phyloP scores from a whole-genome alignment of 768 basidiomycete species.

The Leccinum broughii region DNA sequence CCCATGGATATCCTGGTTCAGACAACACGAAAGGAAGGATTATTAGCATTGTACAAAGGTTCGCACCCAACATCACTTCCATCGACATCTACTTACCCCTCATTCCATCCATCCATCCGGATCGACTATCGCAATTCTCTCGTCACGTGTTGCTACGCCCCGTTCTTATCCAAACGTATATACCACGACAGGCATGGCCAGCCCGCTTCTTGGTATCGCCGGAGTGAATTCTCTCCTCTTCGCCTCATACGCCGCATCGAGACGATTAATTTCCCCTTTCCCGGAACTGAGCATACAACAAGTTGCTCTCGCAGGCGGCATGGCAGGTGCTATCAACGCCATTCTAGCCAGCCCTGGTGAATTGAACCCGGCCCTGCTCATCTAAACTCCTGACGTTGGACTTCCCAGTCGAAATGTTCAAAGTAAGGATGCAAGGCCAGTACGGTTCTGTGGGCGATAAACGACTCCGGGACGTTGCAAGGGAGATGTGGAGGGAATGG shows the following conservation, averaged over 20 bases:
- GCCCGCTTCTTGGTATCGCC: constrained; percentile 88
- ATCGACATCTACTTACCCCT: not conserved
- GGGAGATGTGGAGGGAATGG: constrained; percentile 85
- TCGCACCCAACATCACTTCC: constrained; percentile 1
- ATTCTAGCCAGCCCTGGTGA: constrained; percentile 87
- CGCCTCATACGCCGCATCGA: constrained; percentile 81
- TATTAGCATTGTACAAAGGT: constrained; percentile 96
- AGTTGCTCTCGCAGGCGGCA: constrained; percentile 81
- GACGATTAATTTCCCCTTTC: constrained; percentile 85
- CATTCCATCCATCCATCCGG: not conserved
- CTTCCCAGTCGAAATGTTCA: constrained; percentile 90
- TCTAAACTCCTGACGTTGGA: not conserved
- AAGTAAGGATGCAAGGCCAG: constrained; percentile 96
- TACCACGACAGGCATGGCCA: constrained; percentile 64
- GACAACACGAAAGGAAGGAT: constrained; percentile 84
- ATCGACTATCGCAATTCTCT: not conserved
- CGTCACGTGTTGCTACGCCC: not conserved
- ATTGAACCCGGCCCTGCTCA: constrained; percentile 10
- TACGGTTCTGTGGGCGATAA: constrained; percentile 84
- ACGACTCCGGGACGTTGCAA: constrained; percentile 64
- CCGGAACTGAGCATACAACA: constrained; percentile 78
- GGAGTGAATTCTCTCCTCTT: constrained; percentile 97
- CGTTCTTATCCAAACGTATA: not conserved
- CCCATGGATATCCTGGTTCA: constrained; percentile 88
- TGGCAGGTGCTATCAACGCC: constrained; percentile 92